These are phyloP conservation scores for Ogataea angusta DNA, from an alignment of 805 yeast species.

Conservation along the genomic window DNA sequence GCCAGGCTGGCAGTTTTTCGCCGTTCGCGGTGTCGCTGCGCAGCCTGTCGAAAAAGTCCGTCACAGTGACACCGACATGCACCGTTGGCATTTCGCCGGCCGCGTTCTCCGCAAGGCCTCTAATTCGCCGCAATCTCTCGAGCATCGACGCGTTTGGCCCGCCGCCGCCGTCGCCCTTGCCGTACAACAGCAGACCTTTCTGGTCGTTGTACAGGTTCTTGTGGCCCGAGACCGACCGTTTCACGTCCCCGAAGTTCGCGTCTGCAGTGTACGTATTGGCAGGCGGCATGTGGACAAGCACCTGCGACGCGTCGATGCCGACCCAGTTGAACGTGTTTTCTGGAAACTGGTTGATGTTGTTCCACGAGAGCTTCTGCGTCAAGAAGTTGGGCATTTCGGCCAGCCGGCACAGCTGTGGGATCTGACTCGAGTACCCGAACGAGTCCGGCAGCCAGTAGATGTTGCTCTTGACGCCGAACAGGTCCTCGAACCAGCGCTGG, in stretches of 20 bases:
- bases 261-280: slow-evolving; percentile 91
- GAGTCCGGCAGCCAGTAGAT: slow-evolving; percentile 97
- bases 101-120: slow-evolving; percentile 80
- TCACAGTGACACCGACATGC: slow-evolving; percentile 73
- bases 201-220: slow-evolving; percentile 79
- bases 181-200: slow-evolving; percentile 77
- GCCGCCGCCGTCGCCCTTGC: slow-evolving; percentile 98
- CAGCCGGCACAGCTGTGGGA: slow-evolving; percentile 88
- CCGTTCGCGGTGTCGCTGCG: slow-evolving; percentile 65
- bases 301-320: slow-evolving; percentile 90
- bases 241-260: slow-evolving; percentile 91
- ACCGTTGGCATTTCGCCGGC: slow-evolving; percentile 76
- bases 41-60: slow-evolving; percentile 71
- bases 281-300: slow-evolving; percentile 96
- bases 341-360: slow-evolving; percentile 89
- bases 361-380: slow-evolving; percentile 96
- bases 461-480: slow-evolving; percentile 73
- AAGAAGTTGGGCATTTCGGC: slow-evolving; percentile 82
- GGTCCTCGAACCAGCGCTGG: slow-evolving; percentile 75
- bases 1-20: slow-evolving; percentile 74
- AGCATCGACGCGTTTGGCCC: slow-evolving; percentile 94
- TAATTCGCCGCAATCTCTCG: slow-evolving; percentile 85
- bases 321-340: slow-evolving; percentile 92
- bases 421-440: slow-evolving; percentile 92
- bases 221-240: slow-evolving; percentile 74